Evolutionary conservation across 306 rosid species (phyloP).

Genomic region (Neltuma alba): DNA sequence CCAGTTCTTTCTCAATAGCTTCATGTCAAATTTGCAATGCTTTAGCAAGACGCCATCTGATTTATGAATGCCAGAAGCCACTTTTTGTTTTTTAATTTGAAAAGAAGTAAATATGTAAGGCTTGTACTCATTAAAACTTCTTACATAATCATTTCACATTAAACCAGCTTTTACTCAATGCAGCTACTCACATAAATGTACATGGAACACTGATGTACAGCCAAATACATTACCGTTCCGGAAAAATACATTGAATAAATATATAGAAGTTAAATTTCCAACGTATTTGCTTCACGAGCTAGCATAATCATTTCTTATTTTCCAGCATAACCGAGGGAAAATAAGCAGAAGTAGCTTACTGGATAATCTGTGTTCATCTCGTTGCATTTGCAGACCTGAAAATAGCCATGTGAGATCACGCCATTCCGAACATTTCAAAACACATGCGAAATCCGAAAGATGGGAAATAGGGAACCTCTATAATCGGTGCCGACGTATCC

Average conservation of each 20-base stretch:
- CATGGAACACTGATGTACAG: background rate
- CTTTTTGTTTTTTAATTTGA: background rate
- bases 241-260: too few species aligned
- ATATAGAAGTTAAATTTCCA: constrained; percentile 7
- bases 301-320: background rate
- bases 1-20: constrained; percentile 90
- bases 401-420: background rate
- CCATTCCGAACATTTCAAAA: background rate
- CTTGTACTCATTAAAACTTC: constrained; percentile 4
- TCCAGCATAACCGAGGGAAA: background rate
- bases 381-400: constrained; percentile 81
- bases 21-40: constrained; percentile 54
- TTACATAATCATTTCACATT: background rate
- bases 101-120: background rate
- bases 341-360: constrained; percentile 46
- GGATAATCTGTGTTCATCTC: constrained; percentile 61
- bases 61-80: constrained; percentile 26
- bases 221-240: background rate
- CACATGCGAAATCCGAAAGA: background rate
- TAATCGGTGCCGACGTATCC: constrained; percentile 52
- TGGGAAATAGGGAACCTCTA: constrained; percentile 35
- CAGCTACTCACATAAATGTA: background rate
- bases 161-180: constrained; percentile 14
- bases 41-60: constrained; percentile 48
- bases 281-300: background rate